Conservation (phyloP, 2,329 filamentous ascomycete genomes). For the Fusarium transvaalense region DNA sequence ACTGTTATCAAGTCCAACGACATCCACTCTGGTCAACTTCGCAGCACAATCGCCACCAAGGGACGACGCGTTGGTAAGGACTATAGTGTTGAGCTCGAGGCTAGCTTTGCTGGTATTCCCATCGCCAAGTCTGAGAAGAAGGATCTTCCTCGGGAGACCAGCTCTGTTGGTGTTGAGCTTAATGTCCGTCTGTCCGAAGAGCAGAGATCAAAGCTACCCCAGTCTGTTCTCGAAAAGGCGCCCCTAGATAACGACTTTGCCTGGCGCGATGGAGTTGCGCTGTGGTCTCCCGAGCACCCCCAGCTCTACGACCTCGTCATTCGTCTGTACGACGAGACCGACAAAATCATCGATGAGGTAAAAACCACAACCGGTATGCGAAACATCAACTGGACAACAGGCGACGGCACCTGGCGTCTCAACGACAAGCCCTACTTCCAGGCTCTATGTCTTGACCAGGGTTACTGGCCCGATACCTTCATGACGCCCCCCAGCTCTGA, state of each 20-base stretch:
- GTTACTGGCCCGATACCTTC: slow-evolving; percentile 72
- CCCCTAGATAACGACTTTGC: slow-evolving; percentile 55
- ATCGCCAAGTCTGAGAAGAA: slow-evolving; percentile 60
- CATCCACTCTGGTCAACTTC: slow-evolving; percentile 64
- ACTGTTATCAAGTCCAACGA: slow-evolving; percentile 69
- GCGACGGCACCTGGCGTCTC: slow-evolving; percentile 69
- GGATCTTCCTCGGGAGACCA: slow-evolving; percentile 62
- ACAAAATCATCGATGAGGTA: slow-evolving; percentile 65
- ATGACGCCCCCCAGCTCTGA: slow-evolving; percentile 67
- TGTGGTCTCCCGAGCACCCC: slow-evolving; percentile 72
- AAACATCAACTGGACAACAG: slow-evolving; percentile 68
- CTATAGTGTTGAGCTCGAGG: slow-evolving; percentile 66
- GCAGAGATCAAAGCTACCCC: slow-evolving; percentile 56
- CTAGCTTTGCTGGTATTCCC: slow-evolving; percentile 61
- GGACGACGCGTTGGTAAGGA: slow-evolving; percentile 61
- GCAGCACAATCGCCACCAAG: slow-evolving; percentile 63
- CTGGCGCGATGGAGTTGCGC: slow-evolving; percentile 68
- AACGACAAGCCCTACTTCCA: slow-evolving; percentile 72
- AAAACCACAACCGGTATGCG: slow-evolving; percentile 72
- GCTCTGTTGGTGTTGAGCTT: slow-evolving; percentile 61
- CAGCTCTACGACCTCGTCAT: slow-evolving; percentile 68
- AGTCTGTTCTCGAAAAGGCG: slow-evolving; percentile 49
- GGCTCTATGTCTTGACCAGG: slow-evolving; percentile 70
- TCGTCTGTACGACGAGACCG: slow-evolving; percentile 60
- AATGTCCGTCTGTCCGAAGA: slow-evolving; percentile 61